phyloP scores from a whole-genome alignment of 495 filamentous ascomycete genomes.

The Aspergillus taichungensis region DNA sequence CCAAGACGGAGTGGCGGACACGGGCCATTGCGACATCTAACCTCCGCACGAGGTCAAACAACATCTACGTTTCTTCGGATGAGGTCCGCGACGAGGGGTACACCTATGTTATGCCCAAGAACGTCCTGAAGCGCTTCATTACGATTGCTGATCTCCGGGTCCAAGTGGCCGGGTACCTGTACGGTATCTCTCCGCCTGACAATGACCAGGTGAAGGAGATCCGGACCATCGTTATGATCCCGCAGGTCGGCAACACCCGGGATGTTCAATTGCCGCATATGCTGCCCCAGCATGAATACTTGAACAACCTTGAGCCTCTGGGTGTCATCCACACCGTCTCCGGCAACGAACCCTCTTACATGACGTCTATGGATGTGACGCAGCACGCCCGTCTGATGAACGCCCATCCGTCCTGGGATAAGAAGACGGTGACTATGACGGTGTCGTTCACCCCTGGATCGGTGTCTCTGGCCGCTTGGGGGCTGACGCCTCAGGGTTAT shows the following conservation, averaged over 20 bases:
- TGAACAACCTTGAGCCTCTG: slow-evolving; percentile 80
- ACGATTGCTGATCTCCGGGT: slow-evolving; percentile 94
- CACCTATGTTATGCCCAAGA: slow-evolving; percentile 98
- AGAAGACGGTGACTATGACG: slow-evolving; percentile 92
- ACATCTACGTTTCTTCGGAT: slow-evolving; percentile 95
- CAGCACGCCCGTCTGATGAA: slow-evolving; percentile 85
- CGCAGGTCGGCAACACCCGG: slow-evolving; percentile 89
- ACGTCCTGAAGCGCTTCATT: slow-evolving; percentile 97
- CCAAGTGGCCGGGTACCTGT: slow-evolving; percentile 92
- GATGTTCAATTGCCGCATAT: slow-evolving; percentile 89
- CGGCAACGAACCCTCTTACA: slow-evolving; percentile 90
- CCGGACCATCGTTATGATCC: slow-evolving; percentile 91
- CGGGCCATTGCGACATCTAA: slow-evolving; percentile 95
- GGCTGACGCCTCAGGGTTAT: slow-evolving; percentile 82
- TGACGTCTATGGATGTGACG: slow-evolving; percentile 90
- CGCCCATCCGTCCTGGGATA: slow-evolving; percentile 76
- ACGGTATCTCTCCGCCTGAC: slow-evolving; percentile 85
- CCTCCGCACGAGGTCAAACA: slow-evolving; percentile 87
- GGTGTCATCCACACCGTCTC: slow-evolving; percentile 94
- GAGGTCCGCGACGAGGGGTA: slow-evolving; percentile 77
- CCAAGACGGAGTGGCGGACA: slow-evolving; percentile 98
- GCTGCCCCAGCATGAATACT: slow-evolving; percentile 86
- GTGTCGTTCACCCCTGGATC: slow-evolving; percentile 98
- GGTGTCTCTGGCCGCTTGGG: slow-evolving; percentile 89
- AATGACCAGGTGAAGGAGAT: slow-evolving; percentile 97